Evolutionary conservation across 2,329 filamentous ascomycete species (phyloP).

Genomic region (Pseudogymnoascus verrucosus): DNA sequence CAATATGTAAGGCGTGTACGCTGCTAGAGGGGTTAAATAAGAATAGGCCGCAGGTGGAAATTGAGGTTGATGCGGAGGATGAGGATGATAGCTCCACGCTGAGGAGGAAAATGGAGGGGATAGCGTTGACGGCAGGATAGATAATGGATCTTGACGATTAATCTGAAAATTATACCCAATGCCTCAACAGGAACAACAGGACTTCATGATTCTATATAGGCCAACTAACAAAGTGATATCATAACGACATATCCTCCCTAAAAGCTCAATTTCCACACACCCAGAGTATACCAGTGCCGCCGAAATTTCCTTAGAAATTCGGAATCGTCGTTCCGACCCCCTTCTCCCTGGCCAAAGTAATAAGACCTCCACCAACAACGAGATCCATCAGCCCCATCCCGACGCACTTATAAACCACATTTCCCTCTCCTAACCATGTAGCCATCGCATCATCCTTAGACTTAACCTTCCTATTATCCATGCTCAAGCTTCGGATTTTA

Average conservation of each 20-base stretch:
- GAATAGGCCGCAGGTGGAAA: conserved; percentile 47
- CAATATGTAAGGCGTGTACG: conserved; percentile 86
- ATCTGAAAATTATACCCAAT: not conserved
- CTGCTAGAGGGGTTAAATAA: conserved; percentile 89
- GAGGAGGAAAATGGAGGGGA: conserved; percentile 40
- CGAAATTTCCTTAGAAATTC: not conserved
- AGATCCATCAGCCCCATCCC: conserved; percentile 61
- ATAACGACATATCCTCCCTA: not conserved
- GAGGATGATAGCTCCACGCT: conserved; percentile 44
- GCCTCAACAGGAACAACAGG: no score
- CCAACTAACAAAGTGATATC: not conserved
- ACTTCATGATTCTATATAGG: not conserved
- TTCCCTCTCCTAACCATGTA: conserved; percentile 36
- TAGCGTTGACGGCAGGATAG: conserved; percentile 30
- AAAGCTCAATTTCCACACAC: not conserved
- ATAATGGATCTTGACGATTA: not conserved
- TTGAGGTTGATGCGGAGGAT: conserved; percentile 29
- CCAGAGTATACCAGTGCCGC: not conserved
- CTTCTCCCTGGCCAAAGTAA: conserved; percentile 47
- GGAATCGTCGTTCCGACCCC: conserved; percentile 35
- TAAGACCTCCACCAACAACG: conserved; percentile 49
- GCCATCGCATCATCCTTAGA: conserved; percentile 11
- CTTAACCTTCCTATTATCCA: conserved; percentile 8
- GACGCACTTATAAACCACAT: conserved; percentile 62
- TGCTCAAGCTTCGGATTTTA: not conserved